Percentiles rank a stretch among this genome's conserved stretches.
Evolutionary conservation across 441 rosid species (phyloP).

Genomic region (Gossypium trilobum): DNA sequence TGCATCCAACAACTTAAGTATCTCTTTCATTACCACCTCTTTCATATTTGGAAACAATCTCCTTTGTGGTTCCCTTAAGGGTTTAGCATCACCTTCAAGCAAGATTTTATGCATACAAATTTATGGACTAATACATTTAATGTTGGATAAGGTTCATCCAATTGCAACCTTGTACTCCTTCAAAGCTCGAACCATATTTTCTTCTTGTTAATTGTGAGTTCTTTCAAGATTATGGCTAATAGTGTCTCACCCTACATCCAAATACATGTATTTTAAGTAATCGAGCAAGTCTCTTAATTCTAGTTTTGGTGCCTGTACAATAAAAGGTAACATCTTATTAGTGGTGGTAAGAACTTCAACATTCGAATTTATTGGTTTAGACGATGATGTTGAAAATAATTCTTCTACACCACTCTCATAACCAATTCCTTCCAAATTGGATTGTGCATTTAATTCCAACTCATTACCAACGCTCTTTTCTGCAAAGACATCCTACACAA

Average conservation of each 20-base stretch:
- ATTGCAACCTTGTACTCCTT: not conserved
- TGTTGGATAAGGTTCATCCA: not conserved
- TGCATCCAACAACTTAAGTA: not conserved
- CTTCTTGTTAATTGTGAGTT: not conserved
- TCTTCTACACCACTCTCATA: not conserved
- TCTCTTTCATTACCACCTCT: not conserved
- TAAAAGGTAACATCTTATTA: not conserved
- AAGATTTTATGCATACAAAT: not conserved
- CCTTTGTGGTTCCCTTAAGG: too few relatives aligned
- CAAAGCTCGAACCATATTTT: not conserved
- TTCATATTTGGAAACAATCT: not conserved
- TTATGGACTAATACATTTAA: not conserved
- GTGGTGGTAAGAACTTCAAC: too few relatives aligned
- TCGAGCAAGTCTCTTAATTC: not conserved
- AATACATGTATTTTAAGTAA: not conserved
- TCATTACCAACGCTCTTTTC: not conserved
- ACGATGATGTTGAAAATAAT: too few relatives aligned
- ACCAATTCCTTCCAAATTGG: too few relatives aligned
- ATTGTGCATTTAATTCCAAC: not conserved
- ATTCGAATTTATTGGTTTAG: too few relatives aligned
- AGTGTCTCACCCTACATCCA: not conserved
- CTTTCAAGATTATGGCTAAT: not conserved
- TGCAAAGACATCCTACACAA: not conserved
- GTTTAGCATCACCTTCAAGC: not conserved
- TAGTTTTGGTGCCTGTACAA: not conserved